A percentile compares a stretch with the other conserved stretches of the same genome.
These are phyloP conservation scores for Ophiostoma ips DNA, from an alignment of 2,329 filamentous ascomycete species.

Conservation along the genomic window DNA sequence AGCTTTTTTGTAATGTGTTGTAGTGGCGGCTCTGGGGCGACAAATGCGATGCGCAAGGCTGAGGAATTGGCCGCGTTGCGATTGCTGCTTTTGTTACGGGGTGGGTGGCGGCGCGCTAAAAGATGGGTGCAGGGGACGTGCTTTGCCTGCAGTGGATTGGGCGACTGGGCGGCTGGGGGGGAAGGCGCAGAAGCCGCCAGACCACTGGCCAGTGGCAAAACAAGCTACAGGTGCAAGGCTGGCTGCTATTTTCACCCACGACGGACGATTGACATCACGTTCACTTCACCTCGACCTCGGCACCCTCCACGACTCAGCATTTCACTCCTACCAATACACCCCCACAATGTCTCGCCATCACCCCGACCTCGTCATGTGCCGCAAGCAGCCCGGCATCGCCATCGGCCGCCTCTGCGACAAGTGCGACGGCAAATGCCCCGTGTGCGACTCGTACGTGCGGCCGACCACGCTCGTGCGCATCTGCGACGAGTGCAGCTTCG, in stretches of 20 bases:
- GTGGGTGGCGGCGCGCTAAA: no score
- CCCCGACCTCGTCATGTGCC: constrained; percentile 98
- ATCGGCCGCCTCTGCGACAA: constrained; percentile 99
- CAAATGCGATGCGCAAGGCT: no score
- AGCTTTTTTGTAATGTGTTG: no score
- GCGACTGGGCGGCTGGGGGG: not conserved
- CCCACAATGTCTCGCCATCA: constrained; percentile 76
- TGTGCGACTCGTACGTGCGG: constrained; percentile 97
- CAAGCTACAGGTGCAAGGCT: no score
- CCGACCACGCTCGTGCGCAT: constrained; percentile 95
- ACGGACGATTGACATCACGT: no score
- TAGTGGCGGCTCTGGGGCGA: no score
- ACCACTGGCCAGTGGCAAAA: no score
- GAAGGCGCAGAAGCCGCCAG: constrained; percentile 11
- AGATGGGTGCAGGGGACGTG: no score
- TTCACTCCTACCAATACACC: not conserved
- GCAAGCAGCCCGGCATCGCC: constrained; percentile 92
- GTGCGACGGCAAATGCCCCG: constrained; percentile 97
- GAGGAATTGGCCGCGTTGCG: no score
- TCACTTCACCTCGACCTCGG: not conserved
- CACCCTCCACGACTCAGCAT: not conserved
- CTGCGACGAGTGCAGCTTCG: constrained; percentile 98
- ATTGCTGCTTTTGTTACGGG: no score
- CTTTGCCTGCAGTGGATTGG: no score
- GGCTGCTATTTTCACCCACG: not conserved